Evolutionary conservation across 306 rosid species (phyloP), one percentile per base, ranked within the genome.

Genomic region (Abrus precatorius): DNA sequence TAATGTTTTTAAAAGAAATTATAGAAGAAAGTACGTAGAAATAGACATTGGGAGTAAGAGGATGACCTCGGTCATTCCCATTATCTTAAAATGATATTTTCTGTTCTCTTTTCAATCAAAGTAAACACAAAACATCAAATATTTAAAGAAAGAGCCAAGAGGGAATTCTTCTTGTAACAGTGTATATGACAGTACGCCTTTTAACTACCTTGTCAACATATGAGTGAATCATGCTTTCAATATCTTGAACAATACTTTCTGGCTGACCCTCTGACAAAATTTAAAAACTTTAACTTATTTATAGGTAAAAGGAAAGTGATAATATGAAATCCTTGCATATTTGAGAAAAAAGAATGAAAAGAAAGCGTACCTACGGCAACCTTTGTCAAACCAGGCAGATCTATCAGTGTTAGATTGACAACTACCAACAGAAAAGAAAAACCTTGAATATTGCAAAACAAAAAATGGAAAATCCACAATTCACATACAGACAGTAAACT

Each of bases 381-480:
- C 83, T 94, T 94, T 8, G 98, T 94, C 85, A 94, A 89, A 85
- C 98, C 98, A 13, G 98, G 98, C 64, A 94, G 90, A 87, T 94
- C 98, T 76, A 94, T 63, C 33, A 94, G 89, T 49, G 98, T 94
- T 43, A 94, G 86, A 90, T 92, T 94, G 90, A 94, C 98, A 86
- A 94, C 98, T 94, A 85, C 77, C 59, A 79, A 74, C 54, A 84
- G 7, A 44, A 52, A 64, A 41, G 44, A 75, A 81, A 33, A 52
- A 73, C 60, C 41, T 40, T 43, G 50, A 78, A 74, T 59, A 62
- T 53, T 38, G 38, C 47, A 64, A 54, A 82, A 53, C 41, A 78
- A 82, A 78, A 82, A 68, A 77, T 2, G 30, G 9, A 65, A 69
- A 68, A n/a, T 7, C 59, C 60, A 64, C n/a, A 85, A 60, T 74